Evolutionary conservation across 2,329 filamentous ascomycete species (phyloP), one percentile per base, ranked within the genome.

Genomic region (Aspergillus fumigatus): DNA sequence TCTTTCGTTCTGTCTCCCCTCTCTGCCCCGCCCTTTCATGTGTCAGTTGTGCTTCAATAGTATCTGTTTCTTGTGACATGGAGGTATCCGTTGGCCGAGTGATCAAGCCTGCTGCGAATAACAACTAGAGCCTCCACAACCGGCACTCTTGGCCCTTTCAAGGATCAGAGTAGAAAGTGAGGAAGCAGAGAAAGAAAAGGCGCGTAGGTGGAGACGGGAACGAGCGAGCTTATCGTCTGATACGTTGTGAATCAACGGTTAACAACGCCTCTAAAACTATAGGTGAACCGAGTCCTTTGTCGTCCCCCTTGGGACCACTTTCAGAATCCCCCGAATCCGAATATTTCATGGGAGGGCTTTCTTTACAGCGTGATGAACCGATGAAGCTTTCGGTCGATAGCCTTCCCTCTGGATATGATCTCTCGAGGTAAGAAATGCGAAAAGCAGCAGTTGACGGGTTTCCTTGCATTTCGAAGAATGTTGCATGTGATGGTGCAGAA

Each of bases 361-460:
- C 73, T 38, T 66, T 70, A 54, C 73, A 75, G 71, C 74, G 82
- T 51, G 84, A 87, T 63, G 84, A 82, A 61, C 79, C 81, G 63
- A 80, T 86, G 71, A 87, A 88, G 59, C 87, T 90, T 75, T 93
- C 90, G 51, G 86, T 92, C 69, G 91, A 94, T 73, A 86, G 85
- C 56, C 83, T 86, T 52, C 80, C 82, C 62, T 75, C 79, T 65
- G 88, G 89, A 64, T 84, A 85, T 75, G 89, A 92, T 72, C 79
- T 90, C 74, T 82, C 88, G 75, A 92, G 89, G 90, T 94, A 75
- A 73, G 85, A 78, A 56, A 29, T 51, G 47, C 14, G 49, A 26
- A 41, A 29, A 38, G 23, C 43, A 56, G 56, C 53, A 49, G 55
- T 48, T 41, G 49, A 32, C 27, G 50, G 48, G 48, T 59, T 59